A percentile compares a stretch with the other conserved stretches of the same genome.
Conservation (phyloP, 192 early-diverging fungal species). For the Mortierella hygrophila region DNA sequence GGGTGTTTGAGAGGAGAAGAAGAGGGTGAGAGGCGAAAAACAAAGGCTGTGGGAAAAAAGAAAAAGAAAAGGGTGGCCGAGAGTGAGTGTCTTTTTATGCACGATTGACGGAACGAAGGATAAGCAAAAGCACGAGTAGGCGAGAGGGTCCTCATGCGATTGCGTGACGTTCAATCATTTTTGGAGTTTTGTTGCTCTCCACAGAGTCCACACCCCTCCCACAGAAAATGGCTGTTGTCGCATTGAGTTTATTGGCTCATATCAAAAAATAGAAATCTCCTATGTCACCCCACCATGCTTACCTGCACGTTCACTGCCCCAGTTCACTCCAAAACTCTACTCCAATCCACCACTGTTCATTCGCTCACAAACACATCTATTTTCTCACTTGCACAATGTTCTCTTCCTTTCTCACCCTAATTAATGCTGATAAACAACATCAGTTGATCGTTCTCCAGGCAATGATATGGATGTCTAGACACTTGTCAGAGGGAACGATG, state of each 20-base stretch:
- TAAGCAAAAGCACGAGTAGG: not conserved
- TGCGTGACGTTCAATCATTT: not conserved
- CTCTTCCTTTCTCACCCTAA: not conserved
- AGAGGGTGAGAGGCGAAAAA: not conserved
- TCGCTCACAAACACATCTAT: not conserved
- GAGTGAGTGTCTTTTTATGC: not conserved
- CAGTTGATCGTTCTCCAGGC: not conserved
- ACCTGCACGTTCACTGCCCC: not conserved
- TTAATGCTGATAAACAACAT: not conserved
- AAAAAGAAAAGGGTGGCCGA: not conserved
- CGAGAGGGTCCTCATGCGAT: not conserved
- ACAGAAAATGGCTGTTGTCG: not conserved
- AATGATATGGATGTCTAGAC: too few relatives aligned
- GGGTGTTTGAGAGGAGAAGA: not conserved
- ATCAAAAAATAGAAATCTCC: not conserved
- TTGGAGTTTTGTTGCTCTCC: constrained; percentile 4
- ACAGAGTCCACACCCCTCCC: not conserved
- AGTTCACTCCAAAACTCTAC: not conserved
- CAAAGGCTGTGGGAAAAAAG: constrained; percentile 4
- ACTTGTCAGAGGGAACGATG: too few relatives aligned
- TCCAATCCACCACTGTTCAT: not conserved
- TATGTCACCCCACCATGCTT: not conserved
- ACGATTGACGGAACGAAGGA: not conserved
- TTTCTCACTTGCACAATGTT: not conserved
- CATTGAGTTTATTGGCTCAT: not conserved